Base-by-base conservation (phyloP, 257 asterid species). In the Phtheirospermum japonicum region DNA sequence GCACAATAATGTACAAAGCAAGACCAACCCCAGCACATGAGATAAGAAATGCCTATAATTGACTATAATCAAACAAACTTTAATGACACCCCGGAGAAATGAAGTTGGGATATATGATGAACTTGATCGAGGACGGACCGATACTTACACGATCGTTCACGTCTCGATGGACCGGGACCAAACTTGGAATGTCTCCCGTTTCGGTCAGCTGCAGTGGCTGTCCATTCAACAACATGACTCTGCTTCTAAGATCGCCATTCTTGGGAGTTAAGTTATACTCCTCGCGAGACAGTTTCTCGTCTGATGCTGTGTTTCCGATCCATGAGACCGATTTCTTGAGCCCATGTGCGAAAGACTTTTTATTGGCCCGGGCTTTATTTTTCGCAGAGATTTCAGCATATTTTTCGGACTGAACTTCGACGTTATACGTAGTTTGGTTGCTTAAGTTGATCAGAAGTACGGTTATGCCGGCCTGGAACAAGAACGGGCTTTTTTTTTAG, bases 391-490 rank as follows among this genome's bases (percentile, higher is more conserved):
- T 55, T 57, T 20, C 68, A 2, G 54, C 28, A 23, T 33, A 31
- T 53, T 73, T 63, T 5, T 23, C 48, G 46, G 99, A 66, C 53
- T 81, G 63, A 45, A 87, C 66, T 16, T 77, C 76, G 4, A 87
- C 71, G 3, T 40, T 34, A 68, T 77, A 82, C 37, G 30, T 52
- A 0, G 89, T 85, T 49, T 82, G 75, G 50, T 78, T 85, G 92
- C 96, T 89, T 63, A 93, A 36, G 63, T 93, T 93, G 73, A 93
- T 85, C 66, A 93, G 78, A 50, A 93, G 90, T 37, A 87, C 26
- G 10, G 96, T 78, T 36, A 93, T 58, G 26, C 97, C 97, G 6
- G 82, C 77, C 99, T 89, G 85, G 59, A 79, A 68, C 16, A 52
- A 17, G 63, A 57, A 30, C 13, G 12, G n/a, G 14, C 1, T 46